phyloP scores from a whole-genome alignment of 805 yeast genomes.

The Starmerella stigmatis region DNA sequence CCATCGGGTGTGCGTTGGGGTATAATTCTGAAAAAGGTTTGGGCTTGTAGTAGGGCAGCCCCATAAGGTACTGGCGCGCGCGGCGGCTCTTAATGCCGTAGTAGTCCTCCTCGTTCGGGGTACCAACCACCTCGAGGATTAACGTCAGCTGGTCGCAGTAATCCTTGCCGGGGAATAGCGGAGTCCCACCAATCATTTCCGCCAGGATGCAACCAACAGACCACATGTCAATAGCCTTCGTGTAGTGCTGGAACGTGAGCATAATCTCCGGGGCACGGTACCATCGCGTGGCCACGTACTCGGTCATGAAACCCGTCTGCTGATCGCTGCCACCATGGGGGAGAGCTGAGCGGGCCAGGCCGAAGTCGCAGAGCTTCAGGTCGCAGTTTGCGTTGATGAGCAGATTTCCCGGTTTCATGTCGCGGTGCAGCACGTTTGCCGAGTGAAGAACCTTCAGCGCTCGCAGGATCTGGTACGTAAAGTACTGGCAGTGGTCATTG shows the following conservation, averaged over 20 bases:
- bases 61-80: slow-evolving; percentile 84
- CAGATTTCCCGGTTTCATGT: slow-evolving; percentile 86
- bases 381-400: slow-evolving; percentile 95
- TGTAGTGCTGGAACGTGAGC: slow-evolving; percentile 85
- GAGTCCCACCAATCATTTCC: slow-evolving; percentile 80
- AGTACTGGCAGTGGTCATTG: slow-evolving; percentile 90
- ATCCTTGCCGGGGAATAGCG: slow-evolving; percentile 89
- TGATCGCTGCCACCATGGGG: slow-evolving; percentile 51
- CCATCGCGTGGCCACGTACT: slow-evolving; percentile 98
- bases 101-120: slow-evolving; percentile 68
- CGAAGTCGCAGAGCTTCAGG: slow-evolving; percentile 91
- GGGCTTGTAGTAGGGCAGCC: slow-evolving; percentile 51
- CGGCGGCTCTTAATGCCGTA: slow-evolving; percentile 68
- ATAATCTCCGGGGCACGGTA: slow-evolving; percentile 97
- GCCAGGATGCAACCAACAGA: slow-evolving; percentile 96
- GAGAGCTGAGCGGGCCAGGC: slow-evolving; percentile 72
- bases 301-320: slow-evolving; percentile 89
- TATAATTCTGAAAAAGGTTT: slow-evolving; percentile 35
- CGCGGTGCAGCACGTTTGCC: slow-evolving; percentile 88
- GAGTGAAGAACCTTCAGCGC: slow-evolving; percentile 84
- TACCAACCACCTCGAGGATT: slow-evolving; percentile 79
- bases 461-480: slow-evolving; percentile 81
- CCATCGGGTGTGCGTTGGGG: slow-evolving; percentile 80
- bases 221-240: slow-evolving; percentile 96
- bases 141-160: slow-evolving; percentile 90